phyloP scores from a whole-genome alignment of 2,329 filamentous ascomycete genomes.

The Colletotrichum filicis region DNA sequence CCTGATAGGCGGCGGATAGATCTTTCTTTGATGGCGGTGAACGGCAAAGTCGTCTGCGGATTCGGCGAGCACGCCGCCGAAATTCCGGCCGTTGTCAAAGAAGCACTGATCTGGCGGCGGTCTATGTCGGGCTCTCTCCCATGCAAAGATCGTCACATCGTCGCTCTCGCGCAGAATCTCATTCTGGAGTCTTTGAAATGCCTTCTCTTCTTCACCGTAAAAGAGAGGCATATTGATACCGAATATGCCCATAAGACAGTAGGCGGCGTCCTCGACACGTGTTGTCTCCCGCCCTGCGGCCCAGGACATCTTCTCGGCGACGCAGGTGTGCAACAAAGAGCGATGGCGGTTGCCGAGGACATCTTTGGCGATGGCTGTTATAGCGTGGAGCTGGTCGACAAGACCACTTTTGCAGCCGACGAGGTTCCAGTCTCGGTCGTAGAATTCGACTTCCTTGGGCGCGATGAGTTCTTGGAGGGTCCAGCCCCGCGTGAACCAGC shows the following conservation, averaged over 20 bases:
- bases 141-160: not conserved
- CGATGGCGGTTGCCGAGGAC: not conserved
- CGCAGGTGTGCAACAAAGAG: slow-evolving; percentile 29
- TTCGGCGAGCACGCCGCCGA: not conserved
- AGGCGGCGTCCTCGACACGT: slow-evolving; percentile 39
- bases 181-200: slow-evolving; percentile 37
- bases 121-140: not conserved
- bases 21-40: not conserved
- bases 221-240: slow-evolving; percentile 40
- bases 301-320: slow-evolving; percentile 42
- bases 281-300: slow-evolving; percentile 37
- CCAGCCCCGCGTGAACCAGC: not conserved
- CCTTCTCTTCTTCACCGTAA: slow-evolving; percentile 40
- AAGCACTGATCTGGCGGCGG: not conserved
- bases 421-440: not conserved
- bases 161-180: not conserved
- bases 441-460: not conserved
- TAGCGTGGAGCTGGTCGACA: not conserved
- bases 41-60: not conserved
- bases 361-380: not conserved
- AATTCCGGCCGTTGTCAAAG: not conserved
- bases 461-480: slow-evolving; percentile 1
- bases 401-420: not conserved
- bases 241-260: slow-evolving; percentile 42
- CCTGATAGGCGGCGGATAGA: not conserved